Evolutionary conservation across 352 stramenopile genomes (phyloP).

Genomic region (Sclerospora graminicola): DNA sequence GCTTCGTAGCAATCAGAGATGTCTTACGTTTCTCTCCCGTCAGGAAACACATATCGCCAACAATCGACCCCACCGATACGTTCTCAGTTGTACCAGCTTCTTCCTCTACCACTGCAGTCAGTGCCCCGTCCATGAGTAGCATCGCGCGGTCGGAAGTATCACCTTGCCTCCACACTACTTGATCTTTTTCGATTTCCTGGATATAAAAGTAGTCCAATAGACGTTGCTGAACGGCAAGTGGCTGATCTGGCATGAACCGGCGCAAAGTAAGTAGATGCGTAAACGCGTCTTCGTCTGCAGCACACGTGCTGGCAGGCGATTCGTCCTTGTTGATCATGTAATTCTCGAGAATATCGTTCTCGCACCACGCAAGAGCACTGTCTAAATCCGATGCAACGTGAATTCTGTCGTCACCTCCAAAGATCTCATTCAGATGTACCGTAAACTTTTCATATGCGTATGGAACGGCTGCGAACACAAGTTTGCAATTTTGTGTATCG

Average conservation of each 20-base stretch:
- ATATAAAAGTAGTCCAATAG: constrained; percentile 69
- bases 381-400: constrained; percentile 59
- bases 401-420: constrained; percentile 37
- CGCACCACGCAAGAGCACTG: constrained; percentile 54
- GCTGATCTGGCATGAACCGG: constrained; percentile 58
- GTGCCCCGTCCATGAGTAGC: constrained; percentile 46
- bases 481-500: constrained; percentile 47
- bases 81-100: constrained; percentile 70
- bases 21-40: constrained; percentile 77
- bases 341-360: constrained; percentile 47
- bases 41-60: constrained; percentile 69
- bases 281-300: constrained; percentile 37
- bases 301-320: constrained; percentile 12
- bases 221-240: constrained; percentile 44
- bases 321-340: constrained; percentile 13
- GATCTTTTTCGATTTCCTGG: constrained; percentile 44
- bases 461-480: constrained; percentile 64
- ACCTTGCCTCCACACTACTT: constrained; percentile 63
- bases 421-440: constrained; percentile 41
- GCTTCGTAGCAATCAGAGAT: constrained; percentile 44
- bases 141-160: constrained; percentile 40
- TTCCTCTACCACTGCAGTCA: constrained; percentile 69
- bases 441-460: constrained; percentile 52
- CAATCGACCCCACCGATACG: constrained; percentile 54
- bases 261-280: constrained; percentile 45